phyloP scores from a whole-genome alignment of 306 rosid species.

The Acmispon strigosus region DNA sequence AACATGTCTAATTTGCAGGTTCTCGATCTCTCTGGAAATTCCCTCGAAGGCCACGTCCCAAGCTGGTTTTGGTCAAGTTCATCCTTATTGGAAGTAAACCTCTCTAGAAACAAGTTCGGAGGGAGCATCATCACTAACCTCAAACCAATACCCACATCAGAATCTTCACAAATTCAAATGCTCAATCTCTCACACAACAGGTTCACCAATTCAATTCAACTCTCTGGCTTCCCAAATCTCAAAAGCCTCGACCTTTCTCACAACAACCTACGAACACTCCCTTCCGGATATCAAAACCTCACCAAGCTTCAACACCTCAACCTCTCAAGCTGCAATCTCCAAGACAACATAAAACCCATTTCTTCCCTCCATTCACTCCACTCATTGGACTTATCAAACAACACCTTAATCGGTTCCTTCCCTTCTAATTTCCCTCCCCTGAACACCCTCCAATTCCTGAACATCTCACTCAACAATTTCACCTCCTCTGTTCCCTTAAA shows the following conservation, averaged over 20 bases:
- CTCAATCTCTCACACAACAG: slow-evolving; percentile 70
- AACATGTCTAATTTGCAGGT: slow-evolving; percentile 41
- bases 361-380: slow-evolving; percentile 46
- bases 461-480: slow-evolving; percentile 60
- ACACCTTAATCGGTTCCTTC: slow-evolving; percentile 51
- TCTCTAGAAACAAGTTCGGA: slow-evolving; percentile 61
- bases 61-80: slow-evolving; percentile 52
- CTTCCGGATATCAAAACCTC: slow-evolving; percentile 44
- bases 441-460: slow-evolving; percentile 33
- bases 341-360: slow-evolving; percentile 41
- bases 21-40: slow-evolving; percentile 66
- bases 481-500: slow-evolving; percentile 6
- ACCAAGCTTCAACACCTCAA: slow-evolving; percentile 41
- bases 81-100: slow-evolving; percentile 35
- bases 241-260: slow-evolving; percentile 55
- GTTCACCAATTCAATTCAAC: slow-evolving; percentile 44
- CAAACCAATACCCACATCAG: no score
- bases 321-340: slow-evolving; percentile 48
- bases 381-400: slow-evolving; percentile 61
- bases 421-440: slow-evolving; percentile 72
- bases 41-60: slow-evolving; percentile 52
- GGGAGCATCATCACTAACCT: slow-evolving; percentile 29
- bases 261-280: slow-evolving; percentile 42
- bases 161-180: slow-evolving; percentile 34
- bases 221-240: slow-evolving; percentile 44